Evolutionary conservation across 106 monocot genomes (phyloP), one percentile per base, ranked within the genome.

Genomic region (Xerophyta viscosa): DNA sequence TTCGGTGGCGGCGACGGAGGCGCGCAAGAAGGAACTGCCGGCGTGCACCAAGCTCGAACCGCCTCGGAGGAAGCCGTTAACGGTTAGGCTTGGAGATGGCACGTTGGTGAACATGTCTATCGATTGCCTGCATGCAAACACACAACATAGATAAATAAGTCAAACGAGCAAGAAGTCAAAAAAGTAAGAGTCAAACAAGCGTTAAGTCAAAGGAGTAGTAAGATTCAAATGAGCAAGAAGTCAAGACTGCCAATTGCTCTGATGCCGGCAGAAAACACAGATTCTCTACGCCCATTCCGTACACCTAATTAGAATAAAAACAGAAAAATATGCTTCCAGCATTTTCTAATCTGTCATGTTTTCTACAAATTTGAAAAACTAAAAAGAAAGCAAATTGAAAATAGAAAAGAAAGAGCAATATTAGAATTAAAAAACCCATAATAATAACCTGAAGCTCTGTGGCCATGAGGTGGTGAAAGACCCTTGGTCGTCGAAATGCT

Each of bases 381-480:
- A 62, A 33, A 24, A 37, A 3, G 25, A 9, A 27, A 14, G 23
- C 3, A n/a, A n/a, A n/a, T n/a, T n/a, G n/a, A n/a, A n/a, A n/a
- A n/a, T n/a, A n/a, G 11, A 22, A 23, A 13, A 48, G 24, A 60
- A 31, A 29, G 1, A 11, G 8, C 2, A 17, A 25, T 9, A n/a
- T 2, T n/a, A 39, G 31, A 43, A 3, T 43, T 17, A 8, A 22
- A 36, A 5, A 61, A n/a, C n/a, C n/a, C n/a, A n/a, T n/a, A n/a
- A n/a, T n/a, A n/a, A n/a, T n/a, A n/a, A 69, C 75, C 64, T 69
- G 64, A 52, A 76, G 37, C 64, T 76, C 46, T 69, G 69, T 43
- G 75, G 75, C 75, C 75, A 76, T 0, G 31, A 15, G 20, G 67
- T n/a, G 41, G 54, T 52, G 26, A 67, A 67, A 26, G 67, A 74